Evolutionary conservation across 2,329 filamentous ascomycete genomes (phyloP).

Genomic region (Lecanicillium sp.): DNA sequence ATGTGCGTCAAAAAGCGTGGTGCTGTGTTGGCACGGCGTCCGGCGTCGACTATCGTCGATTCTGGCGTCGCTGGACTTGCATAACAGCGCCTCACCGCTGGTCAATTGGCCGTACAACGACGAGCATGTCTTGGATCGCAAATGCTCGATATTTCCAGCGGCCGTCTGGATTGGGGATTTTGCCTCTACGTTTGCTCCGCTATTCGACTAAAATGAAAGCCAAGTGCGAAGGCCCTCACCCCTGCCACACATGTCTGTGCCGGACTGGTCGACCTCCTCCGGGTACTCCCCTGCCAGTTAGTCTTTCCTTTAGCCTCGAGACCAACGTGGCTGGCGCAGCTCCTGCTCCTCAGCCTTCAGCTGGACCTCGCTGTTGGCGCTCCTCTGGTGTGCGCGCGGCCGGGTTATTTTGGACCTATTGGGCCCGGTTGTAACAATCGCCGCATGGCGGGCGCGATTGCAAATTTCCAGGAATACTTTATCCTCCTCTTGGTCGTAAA

Average conservation of each 20-base stretch:
- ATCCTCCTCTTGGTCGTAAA: not conserved
- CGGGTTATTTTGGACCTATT: not conserved
- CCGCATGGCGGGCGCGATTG: not conserved
- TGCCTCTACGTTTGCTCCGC: not conserved
- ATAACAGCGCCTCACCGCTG: constrained; percentile 1
- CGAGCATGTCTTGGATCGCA: not conserved
- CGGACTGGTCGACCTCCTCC: not conserved
- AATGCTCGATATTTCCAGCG: not conserved
- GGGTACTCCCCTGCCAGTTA: not conserved
- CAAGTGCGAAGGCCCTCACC: constrained; percentile 6
- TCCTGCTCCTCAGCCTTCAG: constrained; percentile 6
- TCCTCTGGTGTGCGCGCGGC: not conserved
- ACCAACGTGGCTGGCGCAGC: constrained; percentile 5
- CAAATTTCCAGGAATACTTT: not conserved
- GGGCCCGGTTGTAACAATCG: not conserved
- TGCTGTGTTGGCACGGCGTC: constrained; percentile 11
- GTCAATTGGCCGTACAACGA: not conserved
- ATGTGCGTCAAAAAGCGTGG: constrained; percentile 3
- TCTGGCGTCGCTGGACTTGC: not conserved
- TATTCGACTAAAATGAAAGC: constrained; percentile 8
- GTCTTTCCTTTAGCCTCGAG: not conserved
- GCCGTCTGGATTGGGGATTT: not conserved
- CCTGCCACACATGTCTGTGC: constrained; percentile 1
- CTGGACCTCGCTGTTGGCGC: not conserved
- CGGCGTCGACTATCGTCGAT: not conserved